These are phyloP conservation scores for Vitis cinerea DNA, from an alignment of 164 flowering plant genomes.

Conservation along the genomic window DNA sequence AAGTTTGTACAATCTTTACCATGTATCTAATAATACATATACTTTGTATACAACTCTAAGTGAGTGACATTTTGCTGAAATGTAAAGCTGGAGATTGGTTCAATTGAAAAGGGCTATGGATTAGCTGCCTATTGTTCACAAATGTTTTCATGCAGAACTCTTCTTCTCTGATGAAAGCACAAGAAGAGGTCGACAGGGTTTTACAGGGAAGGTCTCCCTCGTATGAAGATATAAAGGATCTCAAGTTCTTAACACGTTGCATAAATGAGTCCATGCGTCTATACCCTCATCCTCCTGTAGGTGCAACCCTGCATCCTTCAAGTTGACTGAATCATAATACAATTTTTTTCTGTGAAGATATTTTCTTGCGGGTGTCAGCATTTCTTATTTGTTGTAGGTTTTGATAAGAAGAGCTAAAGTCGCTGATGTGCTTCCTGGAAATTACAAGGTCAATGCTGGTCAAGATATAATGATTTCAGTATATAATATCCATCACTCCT, in stretches of 20 bases:
- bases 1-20: background rate
- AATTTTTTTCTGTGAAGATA: background rate
- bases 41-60: no score
- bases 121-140: background rate
- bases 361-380: background rate
- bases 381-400: slow-evolving; percentile 42
- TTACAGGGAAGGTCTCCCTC: slow-evolving; percentile 72
- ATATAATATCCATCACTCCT: slow-evolving; percentile 85
- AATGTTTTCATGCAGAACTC: slow-evolving; percentile 42
- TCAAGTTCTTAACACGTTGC: slow-evolving; percentile 79
- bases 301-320: slow-evolving; percentile 23
- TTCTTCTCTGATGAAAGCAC: slow-evolving; percentile 58
- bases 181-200: slow-evolving; percentile 85
- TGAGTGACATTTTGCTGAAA: no score
- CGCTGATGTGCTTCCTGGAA: slow-evolving; percentile 83
- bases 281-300: slow-evolving; percentile 97
- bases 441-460: slow-evolving; percentile 81
- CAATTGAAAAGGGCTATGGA: no score
- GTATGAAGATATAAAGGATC: slow-evolving; percentile 74
- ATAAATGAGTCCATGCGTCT: slow-evolving; percentile 87
- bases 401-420: slow-evolving; percentile 83
- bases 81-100: no score
- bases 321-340: background rate
- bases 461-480: slow-evolving; percentile 98
- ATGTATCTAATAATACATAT: no score